These are phyloP conservation scores for Calonectria ilicicola DNA, from an alignment of 2,329 filamentous ascomycete genomes.

Conservation along the genomic window DNA sequence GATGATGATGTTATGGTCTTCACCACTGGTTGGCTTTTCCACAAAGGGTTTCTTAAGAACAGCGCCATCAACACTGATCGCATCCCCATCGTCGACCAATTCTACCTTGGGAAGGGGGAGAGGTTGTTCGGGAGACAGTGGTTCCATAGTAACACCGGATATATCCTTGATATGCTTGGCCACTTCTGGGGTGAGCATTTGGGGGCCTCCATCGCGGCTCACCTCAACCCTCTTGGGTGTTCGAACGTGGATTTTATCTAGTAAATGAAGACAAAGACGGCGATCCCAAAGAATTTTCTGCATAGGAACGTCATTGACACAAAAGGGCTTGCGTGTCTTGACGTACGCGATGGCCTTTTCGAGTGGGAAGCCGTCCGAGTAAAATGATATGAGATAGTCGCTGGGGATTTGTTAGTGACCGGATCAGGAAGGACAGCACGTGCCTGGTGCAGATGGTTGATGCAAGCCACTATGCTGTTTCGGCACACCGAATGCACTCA, in stretches of 20 bases:
- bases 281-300: constrained; percentile 98
- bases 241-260: constrained; percentile 90
- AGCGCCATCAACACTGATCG: constrained; percentile 86
- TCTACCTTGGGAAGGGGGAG: constrained; percentile 81
- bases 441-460: constrained; percentile 39
- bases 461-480: constrained; percentile 48
- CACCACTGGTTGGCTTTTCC: constrained; percentile 97
- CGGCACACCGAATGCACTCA: constrained; percentile 57
- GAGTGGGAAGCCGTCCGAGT: constrained; percentile 95
- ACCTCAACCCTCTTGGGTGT: constrained; percentile 92
- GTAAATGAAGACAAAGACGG: constrained; percentile 85
- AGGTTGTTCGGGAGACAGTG: constrained; percentile 71
- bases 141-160: constrained; percentile 81
- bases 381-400: constrained; percentile 98
- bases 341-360: constrained; percentile 98
- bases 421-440: constrained; percentile 38
- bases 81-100: constrained; percentile 90
- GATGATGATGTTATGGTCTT: constrained; percentile 99
- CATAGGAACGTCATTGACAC: constrained; percentile 97
- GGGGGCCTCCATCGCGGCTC: constrained; percentile 91
- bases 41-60: constrained; percentile 93
- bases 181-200: constrained; percentile 81
- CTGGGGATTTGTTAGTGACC: constrained; percentile 49
- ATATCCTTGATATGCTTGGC: constrained; percentile 83
- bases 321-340: constrained; percentile 92